Percentiles rank a stretch among this genome's conserved stretches.
phyloP scores from a whole-genome alignment of 345 rosid genomes.

The Aegle marmelos region DNA sequence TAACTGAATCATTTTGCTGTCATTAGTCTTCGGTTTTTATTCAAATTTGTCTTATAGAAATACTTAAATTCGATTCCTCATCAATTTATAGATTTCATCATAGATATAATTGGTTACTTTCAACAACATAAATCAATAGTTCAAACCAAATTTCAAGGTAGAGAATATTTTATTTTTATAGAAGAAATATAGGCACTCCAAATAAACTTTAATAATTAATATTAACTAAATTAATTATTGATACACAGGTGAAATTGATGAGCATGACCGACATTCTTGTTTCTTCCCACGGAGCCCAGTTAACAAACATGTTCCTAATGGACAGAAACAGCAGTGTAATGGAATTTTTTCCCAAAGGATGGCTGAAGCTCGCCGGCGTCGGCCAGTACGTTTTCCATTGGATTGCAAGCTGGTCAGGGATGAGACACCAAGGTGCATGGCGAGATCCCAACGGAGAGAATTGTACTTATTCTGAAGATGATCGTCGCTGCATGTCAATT shows the following conservation, averaged over 20 bases:
- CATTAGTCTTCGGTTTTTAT: no score
- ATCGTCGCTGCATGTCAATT: conserved; percentile 65
- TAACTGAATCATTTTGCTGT: no score
- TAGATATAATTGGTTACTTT: no score
- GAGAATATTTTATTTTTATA: no score
- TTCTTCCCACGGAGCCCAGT: conserved; percentile 73
- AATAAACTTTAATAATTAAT: no score
- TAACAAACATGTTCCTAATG: conserved; percentile 79
- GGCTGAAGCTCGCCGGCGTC: conserved; percentile 71
- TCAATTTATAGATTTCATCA: no score
- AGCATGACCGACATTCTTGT: conserved; percentile 57
- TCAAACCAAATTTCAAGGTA: no score
- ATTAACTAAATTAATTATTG: not conserved
- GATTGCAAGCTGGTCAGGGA: conserved; percentile 80
- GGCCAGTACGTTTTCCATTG: conserved; percentile 69
- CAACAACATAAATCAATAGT: no score
- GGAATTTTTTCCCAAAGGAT: conserved; percentile 80
- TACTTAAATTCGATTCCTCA: not conserved
- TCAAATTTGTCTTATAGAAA: accelerated
- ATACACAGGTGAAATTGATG: conserved; percentile 66
- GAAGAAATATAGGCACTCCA: no score
- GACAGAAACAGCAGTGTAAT: conserved; percentile 64
- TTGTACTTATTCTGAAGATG: conserved; percentile 57
- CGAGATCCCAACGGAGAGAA: conserved; percentile 56
- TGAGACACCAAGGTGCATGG: conserved; percentile 75